Percentiles rank a stretch among this genome's conserved stretches.
Conservation (phyloP, 345 rosid genomes). For the Brassica carinata region DNA sequence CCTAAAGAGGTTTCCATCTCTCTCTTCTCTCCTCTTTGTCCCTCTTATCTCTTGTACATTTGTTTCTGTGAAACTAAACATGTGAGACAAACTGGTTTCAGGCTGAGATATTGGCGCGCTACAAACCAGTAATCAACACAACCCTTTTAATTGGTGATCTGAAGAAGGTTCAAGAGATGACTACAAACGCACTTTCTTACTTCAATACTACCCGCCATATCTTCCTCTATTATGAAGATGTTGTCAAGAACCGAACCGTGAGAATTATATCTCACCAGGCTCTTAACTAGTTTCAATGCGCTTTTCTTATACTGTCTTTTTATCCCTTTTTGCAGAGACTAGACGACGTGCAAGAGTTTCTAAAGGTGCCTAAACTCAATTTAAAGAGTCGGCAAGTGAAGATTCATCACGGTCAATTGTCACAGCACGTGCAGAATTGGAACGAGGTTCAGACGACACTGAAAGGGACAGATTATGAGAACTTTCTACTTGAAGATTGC, state of each 20-base stretch:
- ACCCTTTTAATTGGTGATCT: slow-evolving; percentile 59
- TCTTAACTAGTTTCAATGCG: slow-evolving; percentile 10
- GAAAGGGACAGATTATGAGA: slow-evolving; percentile 66
- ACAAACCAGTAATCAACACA: slow-evolving; percentile 78
- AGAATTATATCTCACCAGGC: slow-evolving; percentile 34
- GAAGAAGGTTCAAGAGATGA: slow-evolving; percentile 70
- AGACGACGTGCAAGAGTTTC: slow-evolving; percentile 74
- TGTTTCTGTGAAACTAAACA: neutral
- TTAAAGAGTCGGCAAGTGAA: slow-evolving; percentile 90
- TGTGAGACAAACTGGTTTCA: slow-evolving; percentile 42
- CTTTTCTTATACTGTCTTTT: slow-evolving; percentile 7
- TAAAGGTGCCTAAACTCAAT: slow-evolving; percentile 70
- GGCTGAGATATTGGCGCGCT: slow-evolving; percentile 94
- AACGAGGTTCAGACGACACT: slow-evolving; percentile 64
- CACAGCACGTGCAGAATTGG: slow-evolving; percentile 76
- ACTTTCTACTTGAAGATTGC: slow-evolving; percentile 56
- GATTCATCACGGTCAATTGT: slow-evolving; percentile 82
- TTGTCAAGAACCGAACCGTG: slow-evolving; percentile 81
- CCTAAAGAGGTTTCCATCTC: slow-evolving; percentile 62
- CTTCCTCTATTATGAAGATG: slow-evolving; percentile 84
- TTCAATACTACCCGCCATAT: slow-evolving; percentile 82
- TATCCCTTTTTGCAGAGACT: slow-evolving; percentile 54
- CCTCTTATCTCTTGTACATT: neutral
- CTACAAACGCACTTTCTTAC: slow-evolving; percentile 72
- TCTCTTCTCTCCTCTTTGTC: neutral